Conservation (phyloP, 2,329 filamentous ascomycete species). For the Aspergillus terreus region DNA sequence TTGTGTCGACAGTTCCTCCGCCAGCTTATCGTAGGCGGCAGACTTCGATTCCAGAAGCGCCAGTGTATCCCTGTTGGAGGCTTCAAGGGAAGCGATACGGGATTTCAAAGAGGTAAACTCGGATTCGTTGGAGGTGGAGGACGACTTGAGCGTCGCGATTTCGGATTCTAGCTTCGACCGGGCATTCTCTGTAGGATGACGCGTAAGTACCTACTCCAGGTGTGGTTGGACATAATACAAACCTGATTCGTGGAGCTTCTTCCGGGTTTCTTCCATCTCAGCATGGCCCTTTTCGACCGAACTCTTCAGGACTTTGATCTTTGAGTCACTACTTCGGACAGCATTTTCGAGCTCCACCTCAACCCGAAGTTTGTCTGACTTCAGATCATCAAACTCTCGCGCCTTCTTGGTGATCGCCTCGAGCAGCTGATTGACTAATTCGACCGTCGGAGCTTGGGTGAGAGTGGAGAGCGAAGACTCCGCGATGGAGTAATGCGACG, state of each 20-base stretch:
- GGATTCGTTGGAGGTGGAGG: conserved; percentile 62
- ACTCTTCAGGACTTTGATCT: conserved; percentile 75
- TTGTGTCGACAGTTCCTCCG: conserved; percentile 80
- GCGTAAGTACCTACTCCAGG: conserved; percentile 14
- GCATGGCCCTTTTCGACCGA: conserved; percentile 79
- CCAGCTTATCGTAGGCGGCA: conserved; percentile 76
- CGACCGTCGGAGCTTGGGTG: conserved; percentile 62
- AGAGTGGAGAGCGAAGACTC: conserved; percentile 55
- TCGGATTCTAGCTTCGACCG: conserved; percentile 76
- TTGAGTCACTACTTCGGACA: conserved; percentile 76
- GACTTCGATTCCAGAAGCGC: conserved; percentile 88
- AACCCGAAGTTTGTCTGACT: conserved; percentile 80
- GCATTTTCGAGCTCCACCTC: conserved; percentile 93
- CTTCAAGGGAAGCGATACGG: conserved; percentile 81
- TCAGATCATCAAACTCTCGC: conserved; percentile 75
- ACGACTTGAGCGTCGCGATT: conserved; percentile 71
- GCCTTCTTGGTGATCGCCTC: conserved; percentile 72
- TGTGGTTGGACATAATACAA: conserved; percentile 16
- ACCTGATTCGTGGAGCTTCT: conserved; percentile 82
- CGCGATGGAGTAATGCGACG: conserved; percentile 56
- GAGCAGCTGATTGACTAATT: conserved; percentile 73
- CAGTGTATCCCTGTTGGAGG: conserved; percentile 86
- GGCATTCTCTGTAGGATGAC: conserved; percentile 60
- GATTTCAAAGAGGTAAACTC: conserved; percentile 72
- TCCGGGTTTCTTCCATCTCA: conserved; percentile 76